Evolutionary conservation across 1,139 yeast species (phyloP), one percentile per base, ranked within the genome.

Genomic region (Pichia sp.): DNA sequence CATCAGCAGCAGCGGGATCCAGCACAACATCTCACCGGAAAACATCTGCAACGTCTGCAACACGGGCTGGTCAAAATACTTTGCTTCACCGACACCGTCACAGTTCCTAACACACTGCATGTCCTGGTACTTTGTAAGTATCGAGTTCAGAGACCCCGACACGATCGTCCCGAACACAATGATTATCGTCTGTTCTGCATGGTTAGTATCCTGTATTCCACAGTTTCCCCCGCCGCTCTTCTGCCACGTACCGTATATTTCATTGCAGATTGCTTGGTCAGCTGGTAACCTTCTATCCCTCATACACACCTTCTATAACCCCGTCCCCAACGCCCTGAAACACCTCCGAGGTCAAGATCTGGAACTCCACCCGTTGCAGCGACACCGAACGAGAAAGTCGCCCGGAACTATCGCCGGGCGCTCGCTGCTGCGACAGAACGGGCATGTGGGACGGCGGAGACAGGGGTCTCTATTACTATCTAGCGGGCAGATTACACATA

Each of bases 31-130:
- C 64, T 87, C 95, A 24, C 95, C 95, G 5, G 85, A 68, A 65
- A 87, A 87, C 95, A 87, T 87, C 68, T 87, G 95, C 34, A 85
- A 73, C 0, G 95, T 85, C 66, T 87, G 95, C 46, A 87, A 70
- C 4, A 85, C 91, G 0, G 95, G 95, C 68, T 87, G 93, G 62
- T 87, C 87, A 64, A 86, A 87, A 57, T 73, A 70, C 47, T 71
- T 67, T 51, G 75, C 79, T 16, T 71, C 69, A 46, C 73, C 75
- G 1, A 81, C 78, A 46, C 73, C 75, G 41, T 71, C 70, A 66
- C 91, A 84, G 62, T 83, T 72, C 29, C 69, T 73, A 4, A 87
- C 86, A 70, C 91, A 85, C 64, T 85, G 91, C 67, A 83, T 81
- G 66, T 87, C 95, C 67, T 87, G 95, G 65, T 72, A 84, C 68